phyloP scores from a whole-genome alignment of 129 eudicot genomes.

The Apium graveolens region DNA sequence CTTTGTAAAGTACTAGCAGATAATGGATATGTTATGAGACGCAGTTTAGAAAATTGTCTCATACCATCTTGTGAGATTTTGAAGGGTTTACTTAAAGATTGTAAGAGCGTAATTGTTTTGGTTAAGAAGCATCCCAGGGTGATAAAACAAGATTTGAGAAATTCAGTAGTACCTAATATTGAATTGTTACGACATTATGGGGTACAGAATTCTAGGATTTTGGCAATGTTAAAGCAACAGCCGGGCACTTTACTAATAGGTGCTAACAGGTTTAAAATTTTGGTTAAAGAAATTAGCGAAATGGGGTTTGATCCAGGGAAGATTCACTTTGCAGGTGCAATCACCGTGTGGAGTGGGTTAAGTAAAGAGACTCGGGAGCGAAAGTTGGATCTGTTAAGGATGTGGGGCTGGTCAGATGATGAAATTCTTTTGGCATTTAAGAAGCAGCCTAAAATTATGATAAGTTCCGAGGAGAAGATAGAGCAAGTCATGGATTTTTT shows the following conservation, averaged over 20 bases:
- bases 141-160: neutral
- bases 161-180: neutral
- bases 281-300: neutral
- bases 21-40: neutral
- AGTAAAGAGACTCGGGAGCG: constrained; percentile 5
- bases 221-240: neutral
- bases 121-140: neutral
- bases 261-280: neutral
- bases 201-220: neutral
- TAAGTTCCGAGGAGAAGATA: no score
- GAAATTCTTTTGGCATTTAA: constrained; percentile 13
- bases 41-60: neutral
- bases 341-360: neutral
- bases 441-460: no score
- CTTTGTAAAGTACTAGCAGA: neutral
- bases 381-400: constrained; percentile 16
- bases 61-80: neutral
- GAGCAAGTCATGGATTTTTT: no score
- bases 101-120: neutral
- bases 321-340: neutral
- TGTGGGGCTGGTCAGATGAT: constrained; percentile 25
- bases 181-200: neutral
- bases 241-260: neutral
- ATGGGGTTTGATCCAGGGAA: constrained; percentile 4
- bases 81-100: neutral